These are phyloP conservation scores for Biscogniauxia sp. DNA, from an alignment of 2,329 filamentous ascomycete genomes.

Conservation along the genomic window DNA sequence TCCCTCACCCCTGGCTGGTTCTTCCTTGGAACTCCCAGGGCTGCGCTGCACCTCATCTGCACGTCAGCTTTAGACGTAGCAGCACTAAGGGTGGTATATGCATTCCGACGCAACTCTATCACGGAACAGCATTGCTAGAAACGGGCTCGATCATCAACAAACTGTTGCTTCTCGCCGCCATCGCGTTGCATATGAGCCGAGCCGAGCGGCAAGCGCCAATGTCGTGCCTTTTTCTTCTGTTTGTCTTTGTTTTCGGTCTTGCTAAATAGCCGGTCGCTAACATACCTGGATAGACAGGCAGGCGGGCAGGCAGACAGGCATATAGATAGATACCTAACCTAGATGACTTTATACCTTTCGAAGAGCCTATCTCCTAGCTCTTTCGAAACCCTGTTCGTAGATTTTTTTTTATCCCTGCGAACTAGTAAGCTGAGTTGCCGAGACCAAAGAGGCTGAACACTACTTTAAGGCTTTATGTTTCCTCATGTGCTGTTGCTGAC, in stretches of 20 bases:
- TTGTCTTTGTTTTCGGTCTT: background rate
- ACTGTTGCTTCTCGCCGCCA: background rate
- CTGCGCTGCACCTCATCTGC: background rate
- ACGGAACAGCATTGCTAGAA: background rate
- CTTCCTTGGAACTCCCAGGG: background rate
- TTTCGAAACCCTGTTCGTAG: too few species aligned
- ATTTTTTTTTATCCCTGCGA: too few species aligned
- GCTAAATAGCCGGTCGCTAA: background rate
- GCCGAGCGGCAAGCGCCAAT: background rate
- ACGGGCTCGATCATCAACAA: background rate
- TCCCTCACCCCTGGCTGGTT: background rate
- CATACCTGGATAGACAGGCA: background rate
- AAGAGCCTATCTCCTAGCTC: too few species aligned
- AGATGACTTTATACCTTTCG: too few species aligned
- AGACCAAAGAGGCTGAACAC: too few species aligned
- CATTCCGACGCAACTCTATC: background rate
- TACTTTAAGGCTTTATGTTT: too few species aligned
- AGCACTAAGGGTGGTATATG: background rate
- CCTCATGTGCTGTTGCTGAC: too few species aligned
- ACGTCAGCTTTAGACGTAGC: background rate
- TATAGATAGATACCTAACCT: too few species aligned
- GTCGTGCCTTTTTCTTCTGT: background rate
- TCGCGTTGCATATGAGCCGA: background rate
- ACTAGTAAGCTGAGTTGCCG: too few species aligned
- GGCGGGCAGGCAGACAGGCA: too few species aligned